Conservation (phyloP, 2,329 filamentous ascomycete species). For the Aspergillus amoenus region DNA sequence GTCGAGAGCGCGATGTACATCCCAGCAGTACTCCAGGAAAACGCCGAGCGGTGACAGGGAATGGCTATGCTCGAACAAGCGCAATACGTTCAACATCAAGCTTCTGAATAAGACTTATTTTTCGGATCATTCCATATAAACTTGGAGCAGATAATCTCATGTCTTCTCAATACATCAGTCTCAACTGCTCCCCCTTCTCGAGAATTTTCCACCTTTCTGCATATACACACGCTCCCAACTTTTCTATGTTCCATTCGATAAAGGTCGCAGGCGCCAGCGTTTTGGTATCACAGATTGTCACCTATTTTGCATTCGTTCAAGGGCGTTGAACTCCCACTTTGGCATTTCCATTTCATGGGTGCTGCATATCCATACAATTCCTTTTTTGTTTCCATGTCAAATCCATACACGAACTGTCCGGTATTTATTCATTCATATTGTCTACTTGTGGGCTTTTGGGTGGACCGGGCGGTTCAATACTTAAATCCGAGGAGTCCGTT, state of each 20-base stretch:
- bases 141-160: not conserved
- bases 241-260: slow-evolving; percentile 22
- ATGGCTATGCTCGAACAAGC: slow-evolving; percentile 41
- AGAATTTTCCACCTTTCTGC: slow-evolving; percentile 9
- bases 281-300: slow-evolving; percentile 23
- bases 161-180: not conserved
- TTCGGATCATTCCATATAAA: not conserved
- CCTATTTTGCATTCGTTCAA: slow-evolving; percentile 11
- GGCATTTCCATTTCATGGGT: slow-evolving; percentile 10
- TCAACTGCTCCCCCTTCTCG: not conserved
- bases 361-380: slow-evolving; percentile 11
- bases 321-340: slow-evolving; percentile 15
- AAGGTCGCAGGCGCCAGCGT: slow-evolving; percentile 25
- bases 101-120: slow-evolving; percentile 22
- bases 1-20: slow-evolving; percentile 32
- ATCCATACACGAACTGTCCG: slow-evolving; percentile 12
- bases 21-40: slow-evolving; percentile 24
- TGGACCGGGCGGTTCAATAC: slow-evolving; percentile 10
- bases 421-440: slow-evolving; percentile 1
- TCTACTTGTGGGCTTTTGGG: slow-evolving; percentile 8
- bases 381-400: not conserved
- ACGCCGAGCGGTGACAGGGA: slow-evolving; percentile 30
- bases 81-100: slow-evolving; percentile 41
- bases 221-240: slow-evolving; percentile 21
- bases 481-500: slow-evolving; percentile 7